Percentiles rank a stretch among this genome's conserved stretches.
phyloP scores from a whole-genome alignment of 1,284 basidiomycete genomes.

The Malassezia restricta region DNA sequence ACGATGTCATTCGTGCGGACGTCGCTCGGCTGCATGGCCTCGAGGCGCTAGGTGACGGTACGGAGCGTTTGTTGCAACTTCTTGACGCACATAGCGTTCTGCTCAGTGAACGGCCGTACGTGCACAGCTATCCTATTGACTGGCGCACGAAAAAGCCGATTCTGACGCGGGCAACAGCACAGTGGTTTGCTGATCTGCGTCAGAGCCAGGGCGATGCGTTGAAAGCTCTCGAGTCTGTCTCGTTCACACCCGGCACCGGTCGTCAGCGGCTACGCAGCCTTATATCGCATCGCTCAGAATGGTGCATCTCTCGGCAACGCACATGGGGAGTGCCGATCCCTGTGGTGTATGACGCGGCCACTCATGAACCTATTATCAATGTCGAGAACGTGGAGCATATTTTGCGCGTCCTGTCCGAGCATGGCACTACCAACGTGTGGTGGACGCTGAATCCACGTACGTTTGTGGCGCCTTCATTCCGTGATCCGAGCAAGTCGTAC shows the following conservation, averaged over 20 bases:
- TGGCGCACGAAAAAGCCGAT: conserved; percentile 91
- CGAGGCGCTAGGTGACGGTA: conserved; percentile 62
- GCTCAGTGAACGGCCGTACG: conserved; percentile 58
- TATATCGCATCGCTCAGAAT: conserved; percentile 77
- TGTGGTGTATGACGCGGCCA: conserved; percentile 61
- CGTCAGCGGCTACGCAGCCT: conserved; percentile 64
- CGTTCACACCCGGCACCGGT: conserved; percentile 58
- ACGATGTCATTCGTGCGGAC: conserved; percentile 46
- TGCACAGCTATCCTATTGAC: conserved; percentile 88
- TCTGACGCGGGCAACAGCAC: conserved; percentile 84
- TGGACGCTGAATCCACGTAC: conserved; percentile 75
- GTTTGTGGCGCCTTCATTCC: conserved; percentile 51
- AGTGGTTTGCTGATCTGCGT: conserved; percentile 92
- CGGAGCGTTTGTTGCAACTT: conserved; percentile 55
- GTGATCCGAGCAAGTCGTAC: conserved; percentile 38
- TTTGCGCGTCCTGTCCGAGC: conserved; percentile 58
- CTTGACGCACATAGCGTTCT: conserved; percentile 51
- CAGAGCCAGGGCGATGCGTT: conserved; percentile 67
- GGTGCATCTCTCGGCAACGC: conserved; percentile 97
- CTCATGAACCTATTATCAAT: conserved; percentile 57
- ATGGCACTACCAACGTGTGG: conserved; percentile 68
- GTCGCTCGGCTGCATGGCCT: conserved; percentile 55
- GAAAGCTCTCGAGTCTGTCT: conserved; percentile 59
- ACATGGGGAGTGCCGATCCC: conserved; percentile 98
- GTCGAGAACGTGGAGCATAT: conserved; percentile 64